phyloP scores from a whole-genome alignment of 2,329 filamentous ascomycete genomes.

The Colletotrichum sp. region DNA sequence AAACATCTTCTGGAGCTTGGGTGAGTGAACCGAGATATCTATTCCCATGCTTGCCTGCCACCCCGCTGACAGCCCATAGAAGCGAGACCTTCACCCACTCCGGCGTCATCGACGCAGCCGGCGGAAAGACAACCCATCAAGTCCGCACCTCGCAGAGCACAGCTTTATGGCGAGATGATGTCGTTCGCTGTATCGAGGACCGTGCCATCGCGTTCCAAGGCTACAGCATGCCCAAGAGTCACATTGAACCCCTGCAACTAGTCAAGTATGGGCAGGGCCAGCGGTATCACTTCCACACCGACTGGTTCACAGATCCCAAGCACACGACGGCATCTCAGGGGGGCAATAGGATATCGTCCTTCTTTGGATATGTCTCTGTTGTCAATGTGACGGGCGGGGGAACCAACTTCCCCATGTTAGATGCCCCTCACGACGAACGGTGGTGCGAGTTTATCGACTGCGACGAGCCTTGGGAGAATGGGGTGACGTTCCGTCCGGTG shows the following conservation, averaged over 20 bases:
- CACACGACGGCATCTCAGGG: constrained; percentile 40
- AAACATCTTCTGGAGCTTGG: constrained; percentile 47
- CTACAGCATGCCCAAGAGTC: constrained; percentile 34
- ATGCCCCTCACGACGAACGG: constrained; percentile 34
- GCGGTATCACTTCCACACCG: constrained; percentile 55
- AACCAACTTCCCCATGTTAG: constrained; percentile 52
- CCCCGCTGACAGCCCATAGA: constrained; percentile 28
- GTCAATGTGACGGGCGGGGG: constrained; percentile 48
- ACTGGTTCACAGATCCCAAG: constrained; percentile 51
- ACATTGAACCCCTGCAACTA: constrained; percentile 53
- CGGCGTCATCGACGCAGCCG: constrained; percentile 39
- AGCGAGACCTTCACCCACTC: constrained; percentile 49
- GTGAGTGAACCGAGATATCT: constrained; percentile 28
- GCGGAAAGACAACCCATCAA: constrained; percentile 35
- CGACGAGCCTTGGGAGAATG: constrained; percentile 50
- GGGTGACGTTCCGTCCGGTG: constrained; percentile 52
- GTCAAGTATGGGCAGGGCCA: constrained; percentile 50
- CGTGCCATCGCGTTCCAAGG: constrained; percentile 53
- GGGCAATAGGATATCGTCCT: constrained; percentile 50
- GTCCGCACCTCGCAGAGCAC: constrained; percentile 53
- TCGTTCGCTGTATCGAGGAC: constrained; percentile 52
- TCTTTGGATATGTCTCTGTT: constrained; percentile 52
- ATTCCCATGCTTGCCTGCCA: not conserved
- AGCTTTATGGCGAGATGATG: constrained; percentile 43
- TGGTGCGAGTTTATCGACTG: constrained; percentile 47